Evolutionary conservation across 768 basidiomycete species (phyloP).

Genomic region (Tylopilus sp.): DNA sequence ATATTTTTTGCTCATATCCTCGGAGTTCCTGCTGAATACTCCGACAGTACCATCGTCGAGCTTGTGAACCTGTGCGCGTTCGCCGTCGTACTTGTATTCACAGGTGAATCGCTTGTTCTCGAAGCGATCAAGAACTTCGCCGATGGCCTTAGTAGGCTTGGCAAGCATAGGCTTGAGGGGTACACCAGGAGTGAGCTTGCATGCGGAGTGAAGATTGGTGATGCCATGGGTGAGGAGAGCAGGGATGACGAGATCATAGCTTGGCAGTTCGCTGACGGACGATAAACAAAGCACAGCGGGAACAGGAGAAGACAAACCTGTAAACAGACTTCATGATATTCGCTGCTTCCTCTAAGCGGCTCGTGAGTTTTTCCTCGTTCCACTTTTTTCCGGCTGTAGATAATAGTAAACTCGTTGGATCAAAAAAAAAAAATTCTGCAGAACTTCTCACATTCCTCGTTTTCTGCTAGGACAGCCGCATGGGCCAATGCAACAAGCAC

Average conservation of each 20-base stretch:
- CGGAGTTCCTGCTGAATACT: conserved; percentile 97
- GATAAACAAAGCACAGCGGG: conserved; percentile 1
- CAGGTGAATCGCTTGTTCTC: conserved; percentile 95
- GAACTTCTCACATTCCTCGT: conserved; percentile 49
- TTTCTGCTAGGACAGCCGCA: conserved; percentile 80
- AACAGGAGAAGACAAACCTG: conserved; percentile 50
- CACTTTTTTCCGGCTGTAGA: conserved; percentile 65
- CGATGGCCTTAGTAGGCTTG: conserved; percentile 98
- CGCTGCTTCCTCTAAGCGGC: conserved; percentile 71
- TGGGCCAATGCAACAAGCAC: conserved; percentile 94
- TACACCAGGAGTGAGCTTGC: conserved; percentile 93
- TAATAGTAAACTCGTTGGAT: conserved; percentile 1
- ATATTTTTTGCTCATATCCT: conserved; percentile 99
- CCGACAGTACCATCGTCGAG: conserved; percentile 76
- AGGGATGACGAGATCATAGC: conserved; percentile 89
- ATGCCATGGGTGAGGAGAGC: conserved; percentile 81
- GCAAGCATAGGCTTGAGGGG: conserved; percentile 99
- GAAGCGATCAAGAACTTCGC: conserved; percentile 95
- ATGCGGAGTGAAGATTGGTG: conserved; percentile 60
- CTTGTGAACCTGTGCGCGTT: conserved; percentile 93
- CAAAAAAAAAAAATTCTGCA: not conserved
- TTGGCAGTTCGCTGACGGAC: conserved; percentile 78
- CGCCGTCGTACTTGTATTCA: conserved; percentile 99
- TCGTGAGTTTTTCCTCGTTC: conserved; percentile 67
- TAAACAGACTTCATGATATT: conserved; percentile 86